Evolutionary conservation across 108 stramenopile species (phyloP).

Genomic region (Seminavis robusta): DNA sequence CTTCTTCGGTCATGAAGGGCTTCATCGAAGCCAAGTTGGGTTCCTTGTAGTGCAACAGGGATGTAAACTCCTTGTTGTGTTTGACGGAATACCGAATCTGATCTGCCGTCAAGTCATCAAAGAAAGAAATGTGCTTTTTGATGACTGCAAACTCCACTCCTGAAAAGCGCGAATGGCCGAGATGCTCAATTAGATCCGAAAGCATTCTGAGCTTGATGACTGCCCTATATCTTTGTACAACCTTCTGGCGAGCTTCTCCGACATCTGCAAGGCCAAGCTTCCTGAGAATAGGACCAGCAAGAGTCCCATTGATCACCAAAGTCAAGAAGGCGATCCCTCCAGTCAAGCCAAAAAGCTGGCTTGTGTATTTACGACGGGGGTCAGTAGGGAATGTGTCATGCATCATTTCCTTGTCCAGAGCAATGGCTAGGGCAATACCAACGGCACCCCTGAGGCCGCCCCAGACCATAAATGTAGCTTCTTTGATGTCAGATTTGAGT

Average conservation of each 20-base stretch:
- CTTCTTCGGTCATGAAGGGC: slow-evolving; percentile 29
- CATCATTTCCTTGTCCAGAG: slow-evolving; percentile 52
- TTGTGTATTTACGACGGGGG: slow-evolving; percentile 6
- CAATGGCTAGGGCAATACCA: slow-evolving; percentile 73
- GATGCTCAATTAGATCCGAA: slow-evolving; percentile 29
- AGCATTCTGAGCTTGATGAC: slow-evolving; percentile 12
- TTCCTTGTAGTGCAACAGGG: slow-evolving; percentile 27
- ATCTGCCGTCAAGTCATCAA: slow-evolving; percentile 40
- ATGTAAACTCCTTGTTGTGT: slow-evolving; percentile 33
- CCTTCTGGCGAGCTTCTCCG: slow-evolving; percentile 35
- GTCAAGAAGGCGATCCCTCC: slow-evolving; percentile 57
- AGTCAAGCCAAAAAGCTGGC: slow-evolving; percentile 31
- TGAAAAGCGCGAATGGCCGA: slow-evolving; percentile 45
- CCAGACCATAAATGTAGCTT: slow-evolving; percentile 64
- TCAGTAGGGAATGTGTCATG: slow-evolving; percentile 7
- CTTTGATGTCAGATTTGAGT: slow-evolving; percentile 36
- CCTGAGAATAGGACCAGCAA: slow-evolving; percentile 47
- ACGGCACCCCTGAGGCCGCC: slow-evolving; percentile 86
- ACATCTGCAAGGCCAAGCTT: slow-evolving; percentile 53
- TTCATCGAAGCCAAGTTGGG: slow-evolving; percentile 42
- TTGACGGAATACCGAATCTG: slow-evolving; percentile 43
- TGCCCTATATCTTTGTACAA: slow-evolving; percentile 30
- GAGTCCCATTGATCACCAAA: slow-evolving; percentile 52
- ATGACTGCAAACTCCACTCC: slow-evolving; percentile 49
- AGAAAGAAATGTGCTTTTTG: slow-evolving; percentile 47